Base-by-base conservation (phyloP, 345 rosid genomes). In the Salix suchowensis region DNA sequence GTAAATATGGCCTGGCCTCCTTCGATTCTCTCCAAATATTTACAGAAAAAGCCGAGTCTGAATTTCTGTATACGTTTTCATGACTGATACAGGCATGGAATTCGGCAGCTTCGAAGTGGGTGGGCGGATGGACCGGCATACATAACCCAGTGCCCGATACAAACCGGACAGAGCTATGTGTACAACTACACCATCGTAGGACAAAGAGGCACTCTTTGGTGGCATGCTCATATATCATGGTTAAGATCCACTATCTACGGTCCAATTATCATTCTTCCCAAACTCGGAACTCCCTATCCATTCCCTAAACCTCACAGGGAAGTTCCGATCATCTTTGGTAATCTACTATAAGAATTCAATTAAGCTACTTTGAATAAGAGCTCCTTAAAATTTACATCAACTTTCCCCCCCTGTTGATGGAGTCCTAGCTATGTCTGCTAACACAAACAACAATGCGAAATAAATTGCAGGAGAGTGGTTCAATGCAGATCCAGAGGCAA, bases 391-490 rank as follows among this genome's bases (percentile, higher is more conserved):
- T 40, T 40, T 1, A 40, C 9, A 40, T 32, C 4, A 32, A 32
- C 34, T 32, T 3, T 0, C 34, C 34, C 34, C 34, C 5, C 13
- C 46, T 40, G 46, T 11, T 40, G 46, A 40, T 8, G 12, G 11
- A 40, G 46, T 40, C 46, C 46, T 2, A 40, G 2, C 13, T 9
- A 40, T 2, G 44, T 10, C 44, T 40, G 14, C 46, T 42, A 42
- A 42, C 46, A 42, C 13, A 42, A 42, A 42, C 34, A 23, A 8
- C 0, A 61, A 61, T 61, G 26, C 1, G 0, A 61, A 64, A 12
- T 65, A 36, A 65, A 65, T 14, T 65, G 39, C 68, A 65, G 68
- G 72, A 15, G 55, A 69, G n/a, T 69, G 72, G 72, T 69, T 69
- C 1, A 69, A 69, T 44, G 19, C 58, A 24, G 72, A 69, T 18